Evolutionary conservation across 1,284 basidiomycete genomes (phyloP).

Genomic region (Flammula alnicola): DNA sequence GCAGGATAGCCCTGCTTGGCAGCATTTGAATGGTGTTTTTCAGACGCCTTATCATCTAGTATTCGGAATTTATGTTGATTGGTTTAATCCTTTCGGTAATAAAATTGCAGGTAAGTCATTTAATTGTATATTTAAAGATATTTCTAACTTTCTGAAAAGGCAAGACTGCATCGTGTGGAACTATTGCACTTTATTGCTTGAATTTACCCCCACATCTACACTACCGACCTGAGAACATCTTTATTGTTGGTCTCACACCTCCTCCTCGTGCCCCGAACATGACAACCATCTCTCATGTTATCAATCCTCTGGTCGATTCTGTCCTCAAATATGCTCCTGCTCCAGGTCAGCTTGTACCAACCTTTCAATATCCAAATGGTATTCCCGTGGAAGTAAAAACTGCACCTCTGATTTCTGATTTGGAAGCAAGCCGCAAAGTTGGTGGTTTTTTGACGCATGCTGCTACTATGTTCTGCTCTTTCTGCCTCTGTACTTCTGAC

Average conservation of each 20-base stretch:
- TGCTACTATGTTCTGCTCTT: slow-evolving; percentile 30
- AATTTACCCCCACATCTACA: slow-evolving; percentile 23
- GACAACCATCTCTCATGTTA: slow-evolving; percentile 15
- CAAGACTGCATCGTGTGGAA: slow-evolving; percentile 8
- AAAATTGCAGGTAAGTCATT: slow-evolving; percentile 26
- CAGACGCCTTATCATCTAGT: slow-evolving; percentile 18
- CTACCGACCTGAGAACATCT: slow-evolving; percentile 21
- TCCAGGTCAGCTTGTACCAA: slow-evolving; percentile 20
- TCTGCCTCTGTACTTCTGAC: slow-evolving; percentile 19
- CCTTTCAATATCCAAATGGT: slow-evolving; percentile 26
- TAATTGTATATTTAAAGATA: too few relatives aligned
- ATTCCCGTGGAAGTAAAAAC: slow-evolving; percentile 15
- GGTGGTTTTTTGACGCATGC: slow-evolving; percentile 26
- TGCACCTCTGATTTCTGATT: slow-evolving; percentile 37
- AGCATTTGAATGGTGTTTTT: too few relatives aligned
- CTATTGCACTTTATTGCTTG: slow-evolving; percentile 22
- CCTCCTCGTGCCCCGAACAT: slow-evolving; percentile 20
- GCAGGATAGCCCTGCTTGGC: too few relatives aligned
- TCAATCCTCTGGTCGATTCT: slow-evolving; percentile 16
- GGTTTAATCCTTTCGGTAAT: slow-evolving; percentile 34
- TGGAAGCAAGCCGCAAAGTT: slow-evolving; percentile 30
- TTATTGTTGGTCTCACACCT: slow-evolving; percentile 23
- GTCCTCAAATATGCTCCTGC: slow-evolving; percentile 19
- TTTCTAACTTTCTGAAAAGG: slow-evolving; percentile 7
- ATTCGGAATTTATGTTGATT: slow-evolving; percentile 41